Conservation (phyloP, 441 rosid genomes). For the Dalechampia spathulata region DNA sequence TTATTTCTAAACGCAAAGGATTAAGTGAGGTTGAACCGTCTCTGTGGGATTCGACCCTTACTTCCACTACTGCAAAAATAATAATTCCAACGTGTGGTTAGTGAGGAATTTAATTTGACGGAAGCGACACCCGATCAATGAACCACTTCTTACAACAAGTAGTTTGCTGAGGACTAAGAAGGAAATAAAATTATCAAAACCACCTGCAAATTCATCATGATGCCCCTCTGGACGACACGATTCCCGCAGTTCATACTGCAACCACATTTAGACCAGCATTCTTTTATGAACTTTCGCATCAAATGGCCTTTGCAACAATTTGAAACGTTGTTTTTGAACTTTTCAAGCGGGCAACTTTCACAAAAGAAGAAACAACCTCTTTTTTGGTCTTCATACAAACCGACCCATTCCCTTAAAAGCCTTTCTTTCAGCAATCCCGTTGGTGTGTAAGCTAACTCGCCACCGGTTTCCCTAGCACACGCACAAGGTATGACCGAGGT, state of each 20-base stretch:
- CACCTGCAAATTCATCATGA: conserved; percentile 9
- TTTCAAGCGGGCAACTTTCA: conserved; percentile 10
- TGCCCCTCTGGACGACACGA: conserved; percentile 20
- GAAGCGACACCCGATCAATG: too few relatives aligned
- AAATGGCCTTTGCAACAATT: conserved; percentile 8
- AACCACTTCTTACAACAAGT: too few relatives aligned
- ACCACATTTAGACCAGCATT: conserved; percentile 17
- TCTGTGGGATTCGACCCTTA: too few relatives aligned
- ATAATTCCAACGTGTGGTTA: too few relatives aligned
- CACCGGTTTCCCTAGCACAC: conserved; percentile 11
- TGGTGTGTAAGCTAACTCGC: conserved; percentile 11
- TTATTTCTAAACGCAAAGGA: too few relatives aligned
- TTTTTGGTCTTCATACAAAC: not conserved
- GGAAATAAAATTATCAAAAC: not conserved
- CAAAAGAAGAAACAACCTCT: not conserved
- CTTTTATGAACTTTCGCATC: conserved; percentile 11
- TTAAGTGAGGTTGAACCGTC: too few relatives aligned
- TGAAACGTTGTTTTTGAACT: not conserved
- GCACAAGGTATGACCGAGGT: conserved; percentile 6
- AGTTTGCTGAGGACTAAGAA: not conserved
- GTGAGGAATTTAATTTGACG: too few relatives aligned
- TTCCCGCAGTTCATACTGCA: conserved; percentile 14
- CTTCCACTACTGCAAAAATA: too few relatives aligned
- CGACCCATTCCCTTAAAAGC: conserved; percentile 9
- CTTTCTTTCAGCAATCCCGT: conserved; percentile 9